These are phyloP conservation scores for Capsicum chinense DNA, from an alignment of 257 asterid genomes.

Conservation along the genomic window DNA sequence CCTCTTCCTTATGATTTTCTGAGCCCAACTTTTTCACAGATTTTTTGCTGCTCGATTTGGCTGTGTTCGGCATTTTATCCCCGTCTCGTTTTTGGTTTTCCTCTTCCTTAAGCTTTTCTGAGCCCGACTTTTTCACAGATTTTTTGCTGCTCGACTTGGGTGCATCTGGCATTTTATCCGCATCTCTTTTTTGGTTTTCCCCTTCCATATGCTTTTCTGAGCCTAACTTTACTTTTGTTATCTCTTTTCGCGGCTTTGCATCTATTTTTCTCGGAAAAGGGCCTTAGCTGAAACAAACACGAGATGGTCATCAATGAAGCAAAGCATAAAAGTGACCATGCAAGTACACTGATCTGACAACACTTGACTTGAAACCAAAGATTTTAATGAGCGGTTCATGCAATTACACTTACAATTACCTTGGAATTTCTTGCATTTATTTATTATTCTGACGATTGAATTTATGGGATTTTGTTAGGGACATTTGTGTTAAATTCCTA, in stretches of 20 bases:
- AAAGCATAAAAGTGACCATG: not conserved
- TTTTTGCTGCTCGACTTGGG: constrained; percentile 31
- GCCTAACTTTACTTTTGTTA: constrained; percentile 20
- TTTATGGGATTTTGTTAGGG: not conserved
- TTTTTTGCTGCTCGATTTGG: constrained; percentile 31
- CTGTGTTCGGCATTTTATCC: constrained; percentile 33
- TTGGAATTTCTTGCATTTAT: not conserved
- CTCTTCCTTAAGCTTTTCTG: constrained; percentile 23
- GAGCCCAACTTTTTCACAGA: not conserved
- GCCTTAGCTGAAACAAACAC: constrained; percentile 30
- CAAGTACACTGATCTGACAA: constrained; percentile 1
- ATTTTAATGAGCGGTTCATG: not conserved
- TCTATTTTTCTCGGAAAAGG: not conserved
- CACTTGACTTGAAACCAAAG: not conserved
- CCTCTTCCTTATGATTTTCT: constrained; percentile 14
- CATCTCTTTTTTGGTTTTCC: constrained; percentile 29
- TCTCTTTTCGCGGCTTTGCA: constrained; percentile 21
- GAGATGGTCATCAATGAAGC: not conserved
- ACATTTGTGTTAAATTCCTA: not conserved
- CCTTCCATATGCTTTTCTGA: constrained; percentile 25
- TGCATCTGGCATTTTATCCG: constrained; percentile 28
- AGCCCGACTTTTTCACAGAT: not conserved
- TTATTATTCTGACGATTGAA: not conserved
- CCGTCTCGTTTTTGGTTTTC: constrained; percentile 31
- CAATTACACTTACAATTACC: constrained; percentile 5